A percentile compares a stretch with the other conserved stretches of the same genome.
Evolutionary conservation across 768 basidiomycete genomes (phyloP).

Genomic region (Mycena sanguinolenta): DNA sequence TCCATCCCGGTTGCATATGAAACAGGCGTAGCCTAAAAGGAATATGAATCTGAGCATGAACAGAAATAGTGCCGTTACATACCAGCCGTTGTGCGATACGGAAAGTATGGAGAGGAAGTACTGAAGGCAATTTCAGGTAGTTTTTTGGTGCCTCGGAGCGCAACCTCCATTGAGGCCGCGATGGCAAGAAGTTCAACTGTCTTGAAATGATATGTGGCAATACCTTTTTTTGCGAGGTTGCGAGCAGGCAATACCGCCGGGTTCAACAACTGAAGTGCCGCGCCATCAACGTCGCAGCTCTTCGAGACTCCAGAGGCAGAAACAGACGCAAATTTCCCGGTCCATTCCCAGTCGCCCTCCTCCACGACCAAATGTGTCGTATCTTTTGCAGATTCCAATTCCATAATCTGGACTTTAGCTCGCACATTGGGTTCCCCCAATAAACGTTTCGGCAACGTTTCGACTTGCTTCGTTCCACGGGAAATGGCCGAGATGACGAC

Average conservation of each 20-base stretch:
- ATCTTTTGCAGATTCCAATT: too few relatives aligned
- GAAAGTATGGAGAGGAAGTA: background rate
- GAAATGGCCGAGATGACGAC: background rate
- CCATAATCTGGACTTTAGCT: background rate
- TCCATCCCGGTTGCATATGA: constrained; percentile 5
- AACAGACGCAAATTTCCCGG: constrained; percentile 7
- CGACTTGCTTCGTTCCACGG: background rate
- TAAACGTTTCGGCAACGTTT: background rate
- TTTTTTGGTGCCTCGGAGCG: background rate
- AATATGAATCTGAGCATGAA: background rate
- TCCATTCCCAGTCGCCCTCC: background rate
- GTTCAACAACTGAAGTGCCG: too few relatives aligned
- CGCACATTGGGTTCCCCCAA: background rate
- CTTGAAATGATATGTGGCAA: too few relatives aligned
- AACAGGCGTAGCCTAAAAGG: constrained; percentile 4
- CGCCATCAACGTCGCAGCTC: too few relatives aligned
- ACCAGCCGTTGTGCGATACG: constrained; percentile 3
- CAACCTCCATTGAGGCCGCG: background rate
- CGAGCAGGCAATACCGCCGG: too few relatives aligned
- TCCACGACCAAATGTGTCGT: background rate
- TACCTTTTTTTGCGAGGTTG: too few relatives aligned
- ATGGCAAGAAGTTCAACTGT: constrained; percentile 1
- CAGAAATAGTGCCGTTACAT: background rate
- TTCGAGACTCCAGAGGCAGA: too few relatives aligned
- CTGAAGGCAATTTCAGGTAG: background rate